phyloP scores from a whole-genome alignment of 2,329 filamentous ascomycete species.

The Colletotrichum phormii region DNA sequence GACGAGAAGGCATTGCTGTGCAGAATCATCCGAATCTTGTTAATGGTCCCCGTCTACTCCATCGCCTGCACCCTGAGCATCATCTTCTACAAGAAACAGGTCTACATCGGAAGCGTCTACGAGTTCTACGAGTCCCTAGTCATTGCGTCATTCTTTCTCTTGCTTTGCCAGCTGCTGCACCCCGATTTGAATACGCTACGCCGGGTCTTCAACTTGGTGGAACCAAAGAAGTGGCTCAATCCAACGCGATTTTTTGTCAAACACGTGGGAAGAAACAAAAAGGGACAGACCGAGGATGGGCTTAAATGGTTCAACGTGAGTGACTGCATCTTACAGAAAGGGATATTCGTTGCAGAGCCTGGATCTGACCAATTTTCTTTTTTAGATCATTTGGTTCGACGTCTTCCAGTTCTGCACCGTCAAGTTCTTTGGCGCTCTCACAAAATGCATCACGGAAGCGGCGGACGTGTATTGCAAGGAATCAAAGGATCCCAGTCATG shows the following conservation, averaged over 20 bases:
- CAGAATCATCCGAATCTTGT: conserved; percentile 2
- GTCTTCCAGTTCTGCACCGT: conserved; percentile 19
- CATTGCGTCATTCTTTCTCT: conserved; percentile 17
- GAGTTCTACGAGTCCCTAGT: conserved; percentile 22
- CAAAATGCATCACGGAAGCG: conserved; percentile 3
- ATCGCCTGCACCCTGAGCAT: conserved; percentile 13
- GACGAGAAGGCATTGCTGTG: accelerated
- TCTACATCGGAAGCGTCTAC: conserved; percentile 18
- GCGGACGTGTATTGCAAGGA: conserved; percentile 1
- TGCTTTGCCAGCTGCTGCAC: conserved; percentile 4
- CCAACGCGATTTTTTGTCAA: conserved; percentile 3
- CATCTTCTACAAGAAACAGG: conserved; percentile 15
- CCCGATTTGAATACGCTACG: not conserved
- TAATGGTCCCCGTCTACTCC: conserved; percentile 22
- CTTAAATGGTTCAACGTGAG: conserved; percentile 16
- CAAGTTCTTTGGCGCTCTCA: conserved; percentile 13
- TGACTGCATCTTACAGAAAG: not conserved
- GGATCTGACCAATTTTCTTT: not conserved
- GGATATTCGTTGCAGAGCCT: too few relatives aligned
- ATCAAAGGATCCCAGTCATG: conserved; percentile 9
- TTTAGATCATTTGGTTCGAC: conserved; percentile 6
- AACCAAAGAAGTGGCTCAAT: conserved; percentile 11
- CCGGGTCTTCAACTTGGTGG: not conserved
- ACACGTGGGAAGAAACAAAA: not conserved
- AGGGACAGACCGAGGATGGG: not conserved